phyloP scores from a whole-genome alignment of 2,329 filamentous ascomycete species.

The Colletotrichum brevisporum region DNA sequence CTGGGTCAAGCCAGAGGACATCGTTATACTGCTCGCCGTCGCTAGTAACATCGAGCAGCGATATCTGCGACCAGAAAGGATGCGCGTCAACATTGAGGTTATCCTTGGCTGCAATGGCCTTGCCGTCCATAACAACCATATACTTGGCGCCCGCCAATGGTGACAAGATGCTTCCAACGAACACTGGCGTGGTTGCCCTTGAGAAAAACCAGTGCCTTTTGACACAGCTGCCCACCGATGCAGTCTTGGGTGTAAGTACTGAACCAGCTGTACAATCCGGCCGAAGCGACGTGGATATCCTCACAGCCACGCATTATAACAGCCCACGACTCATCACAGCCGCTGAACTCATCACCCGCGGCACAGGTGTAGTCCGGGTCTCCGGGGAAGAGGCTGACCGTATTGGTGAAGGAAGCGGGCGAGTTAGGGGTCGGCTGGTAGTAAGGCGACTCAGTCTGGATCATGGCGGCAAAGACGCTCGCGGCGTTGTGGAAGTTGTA shows the following conservation, averaged over 20 bases:
- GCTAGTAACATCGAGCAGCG: slow-evolving; percentile 43
- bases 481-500: slow-evolving; percentile 64
- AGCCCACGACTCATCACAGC: slow-evolving; percentile 46
- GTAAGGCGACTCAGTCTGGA: slow-evolving; percentile 78
- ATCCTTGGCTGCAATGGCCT: slow-evolving; percentile 45
- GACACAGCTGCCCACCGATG: slow-evolving; percentile 42
- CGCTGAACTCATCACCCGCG: slow-evolving; percentile 25
- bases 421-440: slow-evolving; percentile 59
- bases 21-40: slow-evolving; percentile 2
- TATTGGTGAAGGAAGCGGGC: slow-evolving; percentile 41
- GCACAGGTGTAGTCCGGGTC: slow-evolving; percentile 42
- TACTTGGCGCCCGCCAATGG: slow-evolving; percentile 51
- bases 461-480: slow-evolving; percentile 70
- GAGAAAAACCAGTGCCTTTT: slow-evolving; percentile 44
- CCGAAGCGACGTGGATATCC: slow-evolving; percentile 45
- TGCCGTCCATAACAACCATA: slow-evolving; percentile 45
- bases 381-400: slow-evolving; percentile 20
- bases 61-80: slow-evolving; percentile 48
- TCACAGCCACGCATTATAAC: slow-evolving; percentile 31
- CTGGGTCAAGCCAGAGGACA: slow-evolving; percentile 45
- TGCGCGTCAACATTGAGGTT: slow-evolving; percentile 48
- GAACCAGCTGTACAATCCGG: slow-evolving; percentile 48
- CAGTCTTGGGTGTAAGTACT: slow-evolving; percentile 42
- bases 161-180: slow-evolving; percentile 47
- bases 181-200: slow-evolving; percentile 44